Evolutionary conservation across 2,329 filamentous ascomycete species (phyloP), one percentile per base, ranked within the genome.

Genomic region (Paraconiothyrium brasiliense): DNA sequence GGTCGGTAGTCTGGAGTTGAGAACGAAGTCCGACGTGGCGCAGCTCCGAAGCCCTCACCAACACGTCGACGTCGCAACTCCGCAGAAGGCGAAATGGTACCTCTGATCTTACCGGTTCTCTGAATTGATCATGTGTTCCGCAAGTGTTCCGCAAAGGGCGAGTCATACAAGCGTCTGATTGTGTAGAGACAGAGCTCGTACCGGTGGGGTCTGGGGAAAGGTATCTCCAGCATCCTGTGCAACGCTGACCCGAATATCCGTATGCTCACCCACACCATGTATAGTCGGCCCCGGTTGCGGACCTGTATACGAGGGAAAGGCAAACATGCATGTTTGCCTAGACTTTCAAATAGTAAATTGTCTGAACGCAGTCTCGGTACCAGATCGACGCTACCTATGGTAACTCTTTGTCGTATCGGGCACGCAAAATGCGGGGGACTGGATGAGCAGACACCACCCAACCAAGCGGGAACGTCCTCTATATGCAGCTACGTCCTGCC

Each of bases 21-120:
- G 20, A n/a, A 27, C 35, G 35, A 52, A 52, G 34, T 52, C 50
- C 50, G 50, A 52, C 35, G 50, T 52, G 35, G 50, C 50, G 34
- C 50, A 52, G 50, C 47, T 30, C 27, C 47, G 27, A 32, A 16
- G 10, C 46, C 7, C 35, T 27, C 34, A 41, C 10, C 6, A 5
- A 14, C 20, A 27, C 27, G 14, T 27, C 32, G 5, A 34, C n/a
- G 7, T 16, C 14, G 14, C 13, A 20, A 27, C 10, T 27, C 14
- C 34, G 16, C 49, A 51, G 32, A 14, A 51, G 14, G 24, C 14
- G 13, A 14, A 49, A 24, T 27, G 11, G 47, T 22, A 47, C 22
- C n/a, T 49, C 10, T 8, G 16, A 16, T 44, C 9, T 1, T 20
- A 44, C 14, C 35, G 35, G 35, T 9, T 37, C 35, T 14, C 35